phyloP scores from a whole-genome alignment of 163 green algal genomes.

The Chlamydomonas reinhardtii region DNA sequence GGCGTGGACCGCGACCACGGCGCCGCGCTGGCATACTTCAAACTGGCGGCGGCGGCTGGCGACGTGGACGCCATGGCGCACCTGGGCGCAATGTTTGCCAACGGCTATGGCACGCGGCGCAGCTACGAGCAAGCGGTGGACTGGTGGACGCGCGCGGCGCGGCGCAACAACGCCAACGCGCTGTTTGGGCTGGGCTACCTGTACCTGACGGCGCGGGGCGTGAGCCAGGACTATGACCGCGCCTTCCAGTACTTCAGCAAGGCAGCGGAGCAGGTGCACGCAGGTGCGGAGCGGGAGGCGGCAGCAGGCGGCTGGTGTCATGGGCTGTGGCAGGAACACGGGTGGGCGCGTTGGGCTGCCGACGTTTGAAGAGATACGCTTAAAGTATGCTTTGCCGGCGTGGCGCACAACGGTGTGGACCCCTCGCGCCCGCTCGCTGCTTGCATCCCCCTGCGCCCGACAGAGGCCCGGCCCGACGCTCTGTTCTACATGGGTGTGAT shows the following conservation, averaged over 20 bases:
- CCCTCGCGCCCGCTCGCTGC: too few species aligned
- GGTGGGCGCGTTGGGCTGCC: too few species aligned
- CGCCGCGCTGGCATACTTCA: constrained; percentile 45
- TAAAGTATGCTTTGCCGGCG: too few species aligned
- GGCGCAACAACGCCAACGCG: constrained; percentile 62
- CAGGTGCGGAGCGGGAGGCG: neutral
- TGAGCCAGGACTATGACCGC: constrained; percentile 43
- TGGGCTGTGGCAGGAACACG: neutral
- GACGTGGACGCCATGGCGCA: constrained; percentile 88
- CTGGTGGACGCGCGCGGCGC: constrained; percentile 77
- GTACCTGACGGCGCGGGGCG: constrained; percentile 81
- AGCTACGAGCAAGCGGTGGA: constrained; percentile 70
- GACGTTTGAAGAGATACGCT: too few species aligned
- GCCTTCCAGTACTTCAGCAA: constrained; percentile 52
- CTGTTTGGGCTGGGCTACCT: constrained; percentile 86
- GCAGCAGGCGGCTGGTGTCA: neutral
- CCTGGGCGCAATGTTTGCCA: constrained; percentile 90
- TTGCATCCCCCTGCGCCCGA: neutral
- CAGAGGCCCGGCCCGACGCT: constrained; percentile 67
- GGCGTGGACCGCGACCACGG: constrained; percentile 69
- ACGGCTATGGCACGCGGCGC: constrained; percentile 70
- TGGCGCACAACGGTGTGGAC: too few species aligned
- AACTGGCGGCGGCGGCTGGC: constrained; percentile 74
- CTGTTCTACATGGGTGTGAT: constrained; percentile 87
- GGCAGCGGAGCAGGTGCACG: constrained; percentile 60